Evolutionary conservation across 169 alveolate species (phyloP).

Genomic region (Eimeria praecox): DNA sequence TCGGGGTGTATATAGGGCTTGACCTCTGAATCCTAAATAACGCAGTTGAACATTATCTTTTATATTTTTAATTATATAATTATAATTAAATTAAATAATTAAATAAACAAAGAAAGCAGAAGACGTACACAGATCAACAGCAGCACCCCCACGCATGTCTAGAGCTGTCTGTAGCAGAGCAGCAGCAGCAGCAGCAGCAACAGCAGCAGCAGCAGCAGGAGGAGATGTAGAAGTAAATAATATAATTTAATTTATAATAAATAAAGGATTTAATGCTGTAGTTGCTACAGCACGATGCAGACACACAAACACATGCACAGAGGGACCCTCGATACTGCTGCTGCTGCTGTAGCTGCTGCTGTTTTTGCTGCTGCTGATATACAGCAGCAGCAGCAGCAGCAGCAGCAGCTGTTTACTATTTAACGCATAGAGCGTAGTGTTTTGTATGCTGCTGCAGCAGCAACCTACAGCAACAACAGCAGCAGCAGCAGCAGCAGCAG

Average conservation of each 20-base stretch:
- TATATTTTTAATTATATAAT: too few species aligned
- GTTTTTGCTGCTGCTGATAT: neutral
- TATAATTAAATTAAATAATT: neutral
- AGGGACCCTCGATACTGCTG: constrained; percentile 24
- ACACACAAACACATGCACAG: neutral
- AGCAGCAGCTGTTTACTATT: neutral
- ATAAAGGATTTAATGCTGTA: neutral
- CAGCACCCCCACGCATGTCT: neutral
- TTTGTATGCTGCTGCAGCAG: constrained; percentile 2
- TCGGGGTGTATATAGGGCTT: constrained; percentile 14
- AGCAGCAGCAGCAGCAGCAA: neutral
- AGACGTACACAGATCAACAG: neutral
- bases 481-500: constrained; percentile 39
- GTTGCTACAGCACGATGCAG: neutral
- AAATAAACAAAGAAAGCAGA: neutral
- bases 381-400: neutral
- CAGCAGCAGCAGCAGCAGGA: constrained; percentile 9
- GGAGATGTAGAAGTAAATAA: neutral
- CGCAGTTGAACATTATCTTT: too few species aligned
- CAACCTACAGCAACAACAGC: neutral
- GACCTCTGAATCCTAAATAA: too few species aligned
- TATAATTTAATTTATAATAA: too few species aligned
- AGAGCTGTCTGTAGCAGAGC: neutral
- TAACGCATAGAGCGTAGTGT: neutral
- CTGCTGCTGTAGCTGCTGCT: constrained; percentile 60